A percentile compares a stretch with the other conserved stretches of the same genome.
phyloP scores from a whole-genome alignment of 2,329 filamentous ascomycete species.

The Aspergillus fischeri region DNA sequence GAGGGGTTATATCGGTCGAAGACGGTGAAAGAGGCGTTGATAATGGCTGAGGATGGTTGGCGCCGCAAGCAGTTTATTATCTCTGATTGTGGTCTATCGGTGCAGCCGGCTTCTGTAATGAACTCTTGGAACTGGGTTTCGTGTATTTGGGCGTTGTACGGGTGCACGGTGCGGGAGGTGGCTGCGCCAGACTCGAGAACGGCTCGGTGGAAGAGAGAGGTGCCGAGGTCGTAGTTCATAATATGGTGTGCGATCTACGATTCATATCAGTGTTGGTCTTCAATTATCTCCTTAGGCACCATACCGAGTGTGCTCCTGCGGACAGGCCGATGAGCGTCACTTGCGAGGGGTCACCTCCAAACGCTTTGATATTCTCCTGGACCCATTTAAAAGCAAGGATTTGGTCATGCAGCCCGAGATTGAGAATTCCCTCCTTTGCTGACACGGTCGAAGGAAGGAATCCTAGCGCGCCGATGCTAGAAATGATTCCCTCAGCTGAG shows the following conservation, averaged over 20 bases:
- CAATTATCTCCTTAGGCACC: not conserved
- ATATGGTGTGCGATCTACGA: slow-evolving; percentile 65
- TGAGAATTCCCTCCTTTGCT: slow-evolving; percentile 51
- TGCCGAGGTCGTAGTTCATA: slow-evolving; percentile 43
- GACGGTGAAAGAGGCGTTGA: slow-evolving; percentile 38
- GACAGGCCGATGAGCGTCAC: slow-evolving; percentile 39
- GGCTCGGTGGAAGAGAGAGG: slow-evolving; percentile 42
- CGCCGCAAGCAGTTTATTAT: slow-evolving; percentile 42
- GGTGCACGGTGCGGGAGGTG: slow-evolving; percentile 45
- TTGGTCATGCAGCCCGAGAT: slow-evolving; percentile 36
- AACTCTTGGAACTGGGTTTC: slow-evolving; percentile 45
- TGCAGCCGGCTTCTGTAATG: slow-evolving; percentile 33
- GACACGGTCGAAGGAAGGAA: slow-evolving; percentile 60
- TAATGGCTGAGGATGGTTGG: slow-evolving; percentile 33
- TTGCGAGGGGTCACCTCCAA: slow-evolving; percentile 23
- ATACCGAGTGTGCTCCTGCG: slow-evolving; percentile 46
- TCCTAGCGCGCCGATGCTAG: slow-evolving; percentile 50
- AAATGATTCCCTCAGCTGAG: not conserved
- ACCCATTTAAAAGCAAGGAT: slow-evolving; percentile 30
- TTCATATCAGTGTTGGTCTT: not conserved
- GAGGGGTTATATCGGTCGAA: slow-evolving; percentile 47
- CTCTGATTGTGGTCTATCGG: slow-evolving; percentile 22
- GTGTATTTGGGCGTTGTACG: slow-evolving; percentile 39
- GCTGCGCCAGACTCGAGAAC: slow-evolving; percentile 46
- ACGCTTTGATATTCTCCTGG: slow-evolving; percentile 20